Conservation (phyloP, 2,329 filamentous ascomycete species). For the Sarocladium brachiariae region DNA sequence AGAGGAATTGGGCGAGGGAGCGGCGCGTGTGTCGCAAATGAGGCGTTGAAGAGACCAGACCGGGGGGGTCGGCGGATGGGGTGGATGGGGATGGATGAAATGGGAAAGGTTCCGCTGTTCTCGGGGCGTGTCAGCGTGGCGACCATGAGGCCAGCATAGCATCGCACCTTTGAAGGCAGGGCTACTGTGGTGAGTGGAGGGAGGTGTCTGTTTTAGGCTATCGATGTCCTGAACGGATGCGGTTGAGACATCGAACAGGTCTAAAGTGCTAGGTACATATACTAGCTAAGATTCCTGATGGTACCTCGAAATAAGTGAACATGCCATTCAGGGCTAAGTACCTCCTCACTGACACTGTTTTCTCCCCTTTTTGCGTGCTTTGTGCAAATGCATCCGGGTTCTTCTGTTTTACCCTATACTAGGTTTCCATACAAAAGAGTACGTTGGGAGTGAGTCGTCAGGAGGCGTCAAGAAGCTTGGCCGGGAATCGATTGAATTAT, state of each 20-base stretch:
- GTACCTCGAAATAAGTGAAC: neutral
- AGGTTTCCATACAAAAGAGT: too few species aligned
- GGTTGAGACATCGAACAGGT: neutral
- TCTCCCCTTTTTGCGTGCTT: too few species aligned
- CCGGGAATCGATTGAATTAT: too few species aligned
- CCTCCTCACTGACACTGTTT: neutral
- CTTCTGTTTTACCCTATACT: too few species aligned
- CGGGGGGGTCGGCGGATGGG: neutral
- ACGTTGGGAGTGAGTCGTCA: too few species aligned
- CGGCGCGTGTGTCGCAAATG: slow-evolving; percentile 10
- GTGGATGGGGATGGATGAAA: neutral
- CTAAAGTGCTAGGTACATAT: neutral
- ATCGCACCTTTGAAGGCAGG: neutral
- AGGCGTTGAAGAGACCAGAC: slow-evolving; percentile 9
- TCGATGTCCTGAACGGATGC: neutral
- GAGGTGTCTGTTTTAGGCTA: neutral
- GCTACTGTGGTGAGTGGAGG: neutral
- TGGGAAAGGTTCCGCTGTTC: neutral
- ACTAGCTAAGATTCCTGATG: too few species aligned
- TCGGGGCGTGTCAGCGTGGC: slow-evolving; percentile 2
- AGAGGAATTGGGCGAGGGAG: slow-evolving; percentile 9
- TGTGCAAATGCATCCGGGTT: too few species aligned
- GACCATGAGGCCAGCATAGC: neutral
- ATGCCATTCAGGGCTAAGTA: neutral
- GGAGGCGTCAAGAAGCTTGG: too few species aligned